Percentiles rank a stretch among this genome's conserved stretches.
phyloP scores from a whole-genome alignment of 2,329 filamentous ascomycete genomes.

The Apiospora arundinis region DNA sequence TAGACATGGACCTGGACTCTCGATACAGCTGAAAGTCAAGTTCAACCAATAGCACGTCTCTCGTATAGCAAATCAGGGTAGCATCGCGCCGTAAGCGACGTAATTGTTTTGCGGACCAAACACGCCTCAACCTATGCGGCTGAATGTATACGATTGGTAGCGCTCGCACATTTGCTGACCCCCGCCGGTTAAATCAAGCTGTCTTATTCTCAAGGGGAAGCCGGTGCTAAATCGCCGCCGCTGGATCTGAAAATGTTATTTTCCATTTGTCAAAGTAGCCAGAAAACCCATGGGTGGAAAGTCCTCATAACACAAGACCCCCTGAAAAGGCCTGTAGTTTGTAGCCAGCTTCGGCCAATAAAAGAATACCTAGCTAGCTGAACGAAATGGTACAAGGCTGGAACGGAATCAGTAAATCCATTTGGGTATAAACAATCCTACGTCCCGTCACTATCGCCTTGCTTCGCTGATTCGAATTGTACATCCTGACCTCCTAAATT shows the following conservation, averaged over 20 bases:
- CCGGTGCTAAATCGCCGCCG: background rate
- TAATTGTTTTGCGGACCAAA: background rate
- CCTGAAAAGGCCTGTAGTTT: background rate
- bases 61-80: background rate
- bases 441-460: conserved; percentile 2
- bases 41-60: background rate
- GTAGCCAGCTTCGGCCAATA: no score
- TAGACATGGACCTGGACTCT: background rate
- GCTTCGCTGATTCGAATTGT: background rate
- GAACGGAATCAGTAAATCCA: background rate
- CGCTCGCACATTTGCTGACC: background rate
- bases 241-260: background rate
- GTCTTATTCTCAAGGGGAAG: background rate
- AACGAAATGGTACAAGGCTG: background rate
- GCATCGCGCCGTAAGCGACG: background rate
- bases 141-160: background rate
- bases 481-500: background rate
- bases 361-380: background rate
- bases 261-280: background rate
- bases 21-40: background rate
- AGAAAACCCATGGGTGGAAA: background rate
- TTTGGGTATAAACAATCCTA: conserved; percentile 8
- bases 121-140: background rate
- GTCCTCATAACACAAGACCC: no score
- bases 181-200: background rate